Conservation (phyloP, 2,329 filamentous ascomycete species). For the Escovopsis sp. region DNA sequence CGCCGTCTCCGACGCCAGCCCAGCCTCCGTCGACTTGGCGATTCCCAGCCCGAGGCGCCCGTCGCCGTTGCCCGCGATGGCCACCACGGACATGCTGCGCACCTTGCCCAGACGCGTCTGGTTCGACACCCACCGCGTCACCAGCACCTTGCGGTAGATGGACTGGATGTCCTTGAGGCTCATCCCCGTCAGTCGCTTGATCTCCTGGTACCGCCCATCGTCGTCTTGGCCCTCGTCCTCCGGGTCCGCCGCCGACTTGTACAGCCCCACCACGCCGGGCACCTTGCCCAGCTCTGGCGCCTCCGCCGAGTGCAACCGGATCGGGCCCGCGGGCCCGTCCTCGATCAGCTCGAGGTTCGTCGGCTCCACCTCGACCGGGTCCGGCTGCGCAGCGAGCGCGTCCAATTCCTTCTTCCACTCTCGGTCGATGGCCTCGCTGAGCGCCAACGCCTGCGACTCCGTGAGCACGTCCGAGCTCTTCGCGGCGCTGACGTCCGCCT, state of each 20-base stretch:
- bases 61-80: slow-evolving; percentile 73
- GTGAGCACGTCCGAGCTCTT: slow-evolving; percentile 15
- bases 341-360: slow-evolving; percentile 21
- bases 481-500: slow-evolving; percentile 10
- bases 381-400: slow-evolving; percentile 15
- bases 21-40: slow-evolving; percentile 66
- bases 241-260: slow-evolving; percentile 31
- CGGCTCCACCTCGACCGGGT: slow-evolving; percentile 17
- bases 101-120: slow-evolving; percentile 97
- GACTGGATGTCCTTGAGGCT: slow-evolving; percentile 33
- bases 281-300: slow-evolving; percentile 37
- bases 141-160: slow-evolving; percentile 56
- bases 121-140: slow-evolving; percentile 63
- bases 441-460: slow-evolving; percentile 19
- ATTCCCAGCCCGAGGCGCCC: slow-evolving; percentile 80
- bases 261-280: slow-evolving; percentile 35
- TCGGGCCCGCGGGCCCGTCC: slow-evolving; percentile 20
- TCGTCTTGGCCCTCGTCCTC: slow-evolving; percentile 36
- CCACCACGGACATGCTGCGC: slow-evolving; percentile 55
- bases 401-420: slow-evolving; percentile 24
- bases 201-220: slow-evolving; percentile 31
- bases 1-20: slow-evolving; percentile 55
- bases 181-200: slow-evolving; percentile 41
- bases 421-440: slow-evolving; percentile 21
- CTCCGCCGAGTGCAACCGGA: slow-evolving; percentile 25